phyloP scores from a whole-genome alignment of 768 basidiomycete genomes.

The Podaxis sp. region DNA sequence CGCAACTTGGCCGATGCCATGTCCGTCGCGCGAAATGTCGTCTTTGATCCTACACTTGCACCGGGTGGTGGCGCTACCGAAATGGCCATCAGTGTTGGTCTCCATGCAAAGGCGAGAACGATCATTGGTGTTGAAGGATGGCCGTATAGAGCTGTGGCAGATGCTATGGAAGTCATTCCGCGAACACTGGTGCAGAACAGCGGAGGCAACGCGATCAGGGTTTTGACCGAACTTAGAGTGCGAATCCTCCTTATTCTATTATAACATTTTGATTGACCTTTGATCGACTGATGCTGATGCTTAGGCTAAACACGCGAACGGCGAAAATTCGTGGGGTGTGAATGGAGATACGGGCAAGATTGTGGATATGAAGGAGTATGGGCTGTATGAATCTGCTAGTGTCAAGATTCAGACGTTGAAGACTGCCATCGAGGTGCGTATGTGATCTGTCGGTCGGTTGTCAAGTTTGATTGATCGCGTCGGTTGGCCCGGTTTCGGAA shows the following conservation, averaged over 20 bases:
- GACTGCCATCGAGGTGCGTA: constrained; percentile 86
- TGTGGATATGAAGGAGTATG: constrained; percentile 93
- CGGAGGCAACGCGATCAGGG: constrained; percentile 92
- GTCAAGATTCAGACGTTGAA: constrained; percentile 98
- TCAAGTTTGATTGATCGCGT: background rate
- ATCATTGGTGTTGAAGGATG: constrained; percentile 89
- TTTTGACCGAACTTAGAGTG: constrained; percentile 90
- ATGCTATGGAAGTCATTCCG: constrained; percentile 97
- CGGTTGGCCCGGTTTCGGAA: constrained; percentile 2
- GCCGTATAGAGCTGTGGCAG: constrained; percentile 89
- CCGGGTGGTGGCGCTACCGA: constrained; percentile 98
- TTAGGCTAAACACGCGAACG: constrained; percentile 93
- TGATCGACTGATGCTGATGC: background rate
- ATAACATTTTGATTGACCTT: background rate
- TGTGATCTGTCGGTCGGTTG: constrained; percentile 11
- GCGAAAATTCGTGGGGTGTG: constrained; percentile 90
- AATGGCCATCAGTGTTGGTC: constrained; percentile 92
- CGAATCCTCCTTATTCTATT: constrained; percentile 23
- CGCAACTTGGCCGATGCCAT: constrained; percentile 97
- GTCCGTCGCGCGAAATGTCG: constrained; percentile 94
- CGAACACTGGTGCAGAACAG: constrained; percentile 92
- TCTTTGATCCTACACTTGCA: constrained; percentile 92
- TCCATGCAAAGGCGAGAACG: constrained; percentile 75
- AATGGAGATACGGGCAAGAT: constrained; percentile 96
- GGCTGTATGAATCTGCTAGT: constrained; percentile 92